Base-by-base conservation (phyloP, 345 rosid genomes). In the Pistacia integerrima region DNA sequence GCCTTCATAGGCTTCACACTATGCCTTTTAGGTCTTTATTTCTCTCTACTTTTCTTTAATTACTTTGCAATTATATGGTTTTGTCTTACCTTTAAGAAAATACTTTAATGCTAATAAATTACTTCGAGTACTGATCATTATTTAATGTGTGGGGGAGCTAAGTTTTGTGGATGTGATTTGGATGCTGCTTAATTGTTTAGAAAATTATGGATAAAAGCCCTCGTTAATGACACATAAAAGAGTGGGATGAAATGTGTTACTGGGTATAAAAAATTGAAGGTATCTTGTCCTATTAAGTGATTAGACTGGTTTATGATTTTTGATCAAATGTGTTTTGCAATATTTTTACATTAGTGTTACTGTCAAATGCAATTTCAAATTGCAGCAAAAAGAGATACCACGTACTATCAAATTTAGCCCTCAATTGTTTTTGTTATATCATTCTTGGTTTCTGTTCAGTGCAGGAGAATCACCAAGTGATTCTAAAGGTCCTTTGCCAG, bases 391-490 rank as follows among this genome's bases (percentile, higher is more conserved):
- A 3, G 44, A 41, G 44, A 41, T 41, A 7, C 46, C 46, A 41
- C 46, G 46, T 5, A 41, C 46, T 6, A 25, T 25, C 6, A 41
- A 41, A 41, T 41, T 41, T 41, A 41, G 46, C 46, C 46, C 9
- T 41, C 46, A 41, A 7, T 41, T 10, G 46, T 41, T 41, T 49
- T 55, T 61, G 20, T 76, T 60, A 65, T 74, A 44, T 66, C 41
- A 12, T 76, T 73, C 60, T 77, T 44, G 30, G 67, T 77, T 64
- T 52, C 78, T 46, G 25, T 84, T 55, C 89, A 96, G 99, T 82
- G 85, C 82, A 71, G 91, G 82, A 85, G 93, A 88, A 79, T 72
- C 78, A 61, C 66, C 58, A 72, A 76, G 56, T 81, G 94, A 89
- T 85, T 77, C 87, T 11, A 87, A 84, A 75, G 76, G 85, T 66